Conservation (phyloP, 805 yeast species). For the Saccharomycopsis sp. region DNA sequence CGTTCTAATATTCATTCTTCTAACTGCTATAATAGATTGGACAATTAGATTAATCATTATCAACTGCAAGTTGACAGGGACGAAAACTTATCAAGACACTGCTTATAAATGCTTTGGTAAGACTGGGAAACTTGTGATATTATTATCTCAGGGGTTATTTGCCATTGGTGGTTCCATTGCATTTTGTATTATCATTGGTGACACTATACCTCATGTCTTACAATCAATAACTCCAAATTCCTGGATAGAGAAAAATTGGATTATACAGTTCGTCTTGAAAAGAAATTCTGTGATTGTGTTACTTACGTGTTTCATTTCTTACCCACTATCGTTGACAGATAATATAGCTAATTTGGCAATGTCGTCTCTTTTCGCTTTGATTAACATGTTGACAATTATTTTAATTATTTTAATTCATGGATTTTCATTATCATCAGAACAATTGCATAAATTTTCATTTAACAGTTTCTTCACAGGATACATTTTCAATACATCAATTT, state of each 20-base stretch:
- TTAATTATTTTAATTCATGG: slow-evolving; percentile 67
- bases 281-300: slow-evolving; percentile 66
- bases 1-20: slow-evolving; percentile 44
- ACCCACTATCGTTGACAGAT: slow-evolving; percentile 72
- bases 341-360: slow-evolving; percentile 82
- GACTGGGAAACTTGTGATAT: slow-evolving; percentile 57
- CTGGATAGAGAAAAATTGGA: slow-evolving; percentile 28
- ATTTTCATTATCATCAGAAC: slow-evolving; percentile 6
- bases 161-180: slow-evolving; percentile 95
- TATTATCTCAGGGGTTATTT: slow-evolving; percentile 76
- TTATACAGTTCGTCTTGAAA: slow-evolving; percentile 49
- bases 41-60: slow-evolving; percentile 73
- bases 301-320: slow-evolving; percentile 66
- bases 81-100: slow-evolving; percentile 77
- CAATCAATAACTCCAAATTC: slow-evolving; percentile 51
- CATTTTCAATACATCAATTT: slow-evolving; percentile 51
- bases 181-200: slow-evolving; percentile 91
- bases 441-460: slow-evolving; percentile 29
- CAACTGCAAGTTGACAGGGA: slow-evolving; percentile 72
- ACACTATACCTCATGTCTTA: slow-evolving; percentile 86
- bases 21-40: slow-evolving; percentile 82
- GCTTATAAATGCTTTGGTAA: slow-evolving; percentile 74
- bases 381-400: slow-evolving; percentile 79
- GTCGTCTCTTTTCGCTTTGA: slow-evolving; percentile 77
- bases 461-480: slow-evolving; percentile 25